Evolutionary conservation across 2,329 filamentous ascomycete genomes (phyloP).

Genomic region (Phoma sp.): DNA sequence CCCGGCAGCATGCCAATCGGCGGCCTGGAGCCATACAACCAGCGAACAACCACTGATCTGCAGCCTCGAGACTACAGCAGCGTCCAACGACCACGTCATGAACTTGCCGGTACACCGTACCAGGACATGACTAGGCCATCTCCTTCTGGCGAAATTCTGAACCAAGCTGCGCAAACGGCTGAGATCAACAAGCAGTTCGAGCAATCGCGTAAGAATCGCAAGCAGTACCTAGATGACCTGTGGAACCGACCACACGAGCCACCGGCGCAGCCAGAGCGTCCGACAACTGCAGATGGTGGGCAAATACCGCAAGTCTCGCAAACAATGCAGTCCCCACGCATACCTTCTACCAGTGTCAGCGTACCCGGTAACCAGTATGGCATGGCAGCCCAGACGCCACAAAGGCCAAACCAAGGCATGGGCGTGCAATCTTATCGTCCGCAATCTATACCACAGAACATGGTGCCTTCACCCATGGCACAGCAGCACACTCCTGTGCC

Average conservation of each 20-base stretch:
- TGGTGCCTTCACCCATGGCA: constrained; percentile 77
- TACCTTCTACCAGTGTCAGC: constrained; percentile 66
- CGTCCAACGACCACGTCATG: constrained; percentile 86
- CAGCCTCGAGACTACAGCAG: constrained; percentile 82
- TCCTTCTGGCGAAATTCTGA: constrained; percentile 78
- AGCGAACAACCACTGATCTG: constrained; percentile 77
- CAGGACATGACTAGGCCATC: constrained; percentile 84
- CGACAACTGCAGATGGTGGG: constrained; percentile 49
- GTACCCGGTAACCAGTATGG: constrained; percentile 64
- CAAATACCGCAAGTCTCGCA: constrained; percentile 52
- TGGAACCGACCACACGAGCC: constrained; percentile 87
- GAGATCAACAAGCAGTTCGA: constrained; percentile 89
- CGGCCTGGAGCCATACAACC: constrained; percentile 68
- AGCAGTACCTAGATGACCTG: constrained; percentile 78
- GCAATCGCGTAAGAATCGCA: constrained; percentile 78
- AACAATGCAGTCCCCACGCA: constrained; percentile 57
- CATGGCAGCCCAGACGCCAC: constrained; percentile 63
- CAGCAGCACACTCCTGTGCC: constrained; percentile 69
- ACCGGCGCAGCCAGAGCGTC: constrained; percentile 61
- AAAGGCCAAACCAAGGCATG: constrained; percentile 70
- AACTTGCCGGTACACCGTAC: constrained; percentile 82
- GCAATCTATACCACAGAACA: constrained; percentile 73
- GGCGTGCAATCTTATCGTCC: constrained; percentile 72
- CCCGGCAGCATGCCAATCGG: constrained; percentile 78
- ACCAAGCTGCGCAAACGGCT: constrained; percentile 85